Conservation (phyloP, 768 basidiomycete species). For the Termitomyces titanicus region DNA sequence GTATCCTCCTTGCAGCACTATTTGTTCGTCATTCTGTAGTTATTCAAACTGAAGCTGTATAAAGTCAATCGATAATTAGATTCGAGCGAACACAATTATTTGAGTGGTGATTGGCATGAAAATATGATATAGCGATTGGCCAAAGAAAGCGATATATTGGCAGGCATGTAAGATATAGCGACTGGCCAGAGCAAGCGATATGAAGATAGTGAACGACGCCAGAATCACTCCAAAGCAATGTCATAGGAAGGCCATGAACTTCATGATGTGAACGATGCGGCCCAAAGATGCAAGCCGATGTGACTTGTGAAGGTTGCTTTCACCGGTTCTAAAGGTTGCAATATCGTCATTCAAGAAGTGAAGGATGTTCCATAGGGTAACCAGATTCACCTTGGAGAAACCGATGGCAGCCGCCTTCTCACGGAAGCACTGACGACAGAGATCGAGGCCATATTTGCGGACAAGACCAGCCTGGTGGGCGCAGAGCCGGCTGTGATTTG, state of each 20-base stretch:
- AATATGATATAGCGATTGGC: too few species aligned
- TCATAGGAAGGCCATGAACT: too few species aligned
- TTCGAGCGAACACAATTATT: background rate
- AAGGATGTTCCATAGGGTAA: background rate
- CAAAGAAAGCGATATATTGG: too few species aligned
- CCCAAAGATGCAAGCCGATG: background rate
- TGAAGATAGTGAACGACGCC: too few species aligned
- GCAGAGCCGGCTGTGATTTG: constrained; percentile 74
- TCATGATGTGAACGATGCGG: background rate
- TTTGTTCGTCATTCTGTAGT: constrained; percentile 72
- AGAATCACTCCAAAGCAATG: too few species aligned
- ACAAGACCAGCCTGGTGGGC: constrained; percentile 98
- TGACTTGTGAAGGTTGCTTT: constrained; percentile 14
- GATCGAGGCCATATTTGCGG: constrained; percentile 94
- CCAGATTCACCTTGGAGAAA: constrained; percentile 82
- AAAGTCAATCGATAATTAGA: constrained; percentile 43
- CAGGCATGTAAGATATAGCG: too few species aligned
- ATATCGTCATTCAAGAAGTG: background rate
- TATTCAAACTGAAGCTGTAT: constrained; percentile 54
- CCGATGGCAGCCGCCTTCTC: constrained; percentile 93
- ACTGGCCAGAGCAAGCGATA: too few species aligned
- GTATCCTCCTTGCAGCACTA: constrained; percentile 57
- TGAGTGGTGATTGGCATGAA: too few species aligned
- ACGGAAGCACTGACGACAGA: constrained; percentile 98
- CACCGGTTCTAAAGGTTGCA: constrained; percentile 40